Evolutionary conservation across 768 basidiomycete species (phyloP).

Genomic region (Russula virescens): DNA sequence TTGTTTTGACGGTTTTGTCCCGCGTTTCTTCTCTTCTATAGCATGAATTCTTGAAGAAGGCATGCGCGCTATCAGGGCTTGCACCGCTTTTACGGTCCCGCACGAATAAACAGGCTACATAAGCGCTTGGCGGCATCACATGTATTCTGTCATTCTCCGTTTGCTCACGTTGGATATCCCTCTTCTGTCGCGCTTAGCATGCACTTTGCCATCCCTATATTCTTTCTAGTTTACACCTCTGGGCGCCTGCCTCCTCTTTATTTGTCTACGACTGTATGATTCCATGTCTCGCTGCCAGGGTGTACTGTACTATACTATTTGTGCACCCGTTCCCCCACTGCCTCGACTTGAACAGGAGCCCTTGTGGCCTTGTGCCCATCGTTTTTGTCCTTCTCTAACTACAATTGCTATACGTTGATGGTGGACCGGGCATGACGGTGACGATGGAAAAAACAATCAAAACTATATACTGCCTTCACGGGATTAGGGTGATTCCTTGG

Average conservation of each 20-base stretch:
- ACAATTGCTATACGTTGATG: background rate
- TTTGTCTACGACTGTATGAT: conserved; percentile 18
- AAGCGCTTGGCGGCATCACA: background rate
- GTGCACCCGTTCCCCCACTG: conserved; percentile 1
- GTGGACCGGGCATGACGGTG: background rate
- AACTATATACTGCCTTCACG: background rate
- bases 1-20: conserved; percentile 15
- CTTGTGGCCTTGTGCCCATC: background rate
- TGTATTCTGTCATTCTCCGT: background rate
- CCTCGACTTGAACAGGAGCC: background rate
- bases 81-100: conserved; percentile 77
- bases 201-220: background rate
- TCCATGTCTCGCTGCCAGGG: conserved; percentile 11
- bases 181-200: background rate
- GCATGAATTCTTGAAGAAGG: conserved; percentile 93
- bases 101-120: conserved; percentile 52
- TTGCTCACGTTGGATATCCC: conserved; percentile 17
- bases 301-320: conserved; percentile 19
- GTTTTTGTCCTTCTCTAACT: background rate
- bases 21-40: conserved; percentile 31
- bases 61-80: conserved; percentile 75
- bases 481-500: background rate
- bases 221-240: conserved; percentile 8
- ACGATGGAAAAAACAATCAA: background rate
- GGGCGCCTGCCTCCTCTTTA: conserved; percentile 4